A percentile compares a stretch with the other conserved stretches of the same genome.
phyloP scores from a whole-genome alignment of 2,329 filamentous ascomycete genomes.

The Catunica adiposa region DNA sequence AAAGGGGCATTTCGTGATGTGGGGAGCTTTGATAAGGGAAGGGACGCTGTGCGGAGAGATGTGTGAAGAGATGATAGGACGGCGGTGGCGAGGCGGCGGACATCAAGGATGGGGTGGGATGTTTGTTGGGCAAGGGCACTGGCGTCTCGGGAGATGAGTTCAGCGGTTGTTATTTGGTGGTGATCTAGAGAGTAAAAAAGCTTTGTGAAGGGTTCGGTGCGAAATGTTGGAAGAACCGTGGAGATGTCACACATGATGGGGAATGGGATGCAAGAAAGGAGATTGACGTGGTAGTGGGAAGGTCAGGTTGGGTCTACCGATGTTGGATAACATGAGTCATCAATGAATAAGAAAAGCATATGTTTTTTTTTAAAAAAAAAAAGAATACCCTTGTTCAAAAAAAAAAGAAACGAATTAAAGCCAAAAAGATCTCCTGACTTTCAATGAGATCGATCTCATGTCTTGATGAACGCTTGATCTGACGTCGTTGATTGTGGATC shows the following conservation, averaged over 20 bases:
- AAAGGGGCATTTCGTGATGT: background rate
- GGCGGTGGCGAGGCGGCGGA: slow-evolving; percentile 55
- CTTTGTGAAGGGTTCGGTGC: slow-evolving; percentile 52
- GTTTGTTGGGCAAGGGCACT: slow-evolving; percentile 75
- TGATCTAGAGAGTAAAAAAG: slow-evolving; percentile 68
- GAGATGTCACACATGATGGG: slow-evolving; percentile 69
- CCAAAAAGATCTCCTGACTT: background rate
- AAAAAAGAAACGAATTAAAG: background rate
- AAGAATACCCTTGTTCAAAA: background rate
- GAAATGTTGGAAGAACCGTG: slow-evolving; percentile 63
- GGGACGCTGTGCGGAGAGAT: slow-evolving; percentile 29
- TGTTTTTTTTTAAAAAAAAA: background rate
- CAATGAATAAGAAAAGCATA: background rate
- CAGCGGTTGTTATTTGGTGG: slow-evolving; percentile 58
- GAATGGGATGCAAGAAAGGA: background rate
- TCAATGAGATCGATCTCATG: background rate
- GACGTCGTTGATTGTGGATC: slow-evolving; percentile 13
- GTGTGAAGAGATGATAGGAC: slow-evolving; percentile 50
- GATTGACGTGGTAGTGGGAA: background rate
- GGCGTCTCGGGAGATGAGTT: slow-evolving; percentile 71
- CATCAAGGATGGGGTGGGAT: slow-evolving; percentile 61
- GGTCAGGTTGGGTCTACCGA: background rate
- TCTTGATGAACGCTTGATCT: background rate
- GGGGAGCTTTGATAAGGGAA: background rate
- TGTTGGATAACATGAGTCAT: background rate